A percentile compares a stretch with the other conserved stretches of the same genome.
Conservation (phyloP, 2,329 filamentous ascomycete species). For the Diaporthe aspalathi region DNA sequence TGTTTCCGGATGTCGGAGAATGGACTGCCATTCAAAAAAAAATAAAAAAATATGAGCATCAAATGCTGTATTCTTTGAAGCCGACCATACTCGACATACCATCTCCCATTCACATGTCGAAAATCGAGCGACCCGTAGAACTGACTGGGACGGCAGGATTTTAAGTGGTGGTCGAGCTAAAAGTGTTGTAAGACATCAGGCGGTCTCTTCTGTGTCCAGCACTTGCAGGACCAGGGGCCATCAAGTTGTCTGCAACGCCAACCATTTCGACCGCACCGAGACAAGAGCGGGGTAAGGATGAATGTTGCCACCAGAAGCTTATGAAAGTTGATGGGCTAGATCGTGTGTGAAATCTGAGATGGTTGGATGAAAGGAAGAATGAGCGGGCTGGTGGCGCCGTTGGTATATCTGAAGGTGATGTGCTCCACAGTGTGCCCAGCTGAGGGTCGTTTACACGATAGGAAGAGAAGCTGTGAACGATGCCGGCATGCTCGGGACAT, state of each 20-base stretch:
- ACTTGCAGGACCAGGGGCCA: neutral
- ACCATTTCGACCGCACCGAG: neutral
- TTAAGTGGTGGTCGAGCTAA: neutral
- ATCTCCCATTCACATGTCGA: neutral
- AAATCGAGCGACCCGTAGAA: neutral
- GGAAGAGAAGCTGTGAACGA: neutral
- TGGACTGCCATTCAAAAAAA: neutral
- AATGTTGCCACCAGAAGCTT: neutral
- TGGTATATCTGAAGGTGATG: neutral
- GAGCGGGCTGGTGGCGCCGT: neutral
- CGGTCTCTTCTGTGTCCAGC: neutral
- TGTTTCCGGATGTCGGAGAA: neutral
- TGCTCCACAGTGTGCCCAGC: neutral
- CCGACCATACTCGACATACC: neutral
- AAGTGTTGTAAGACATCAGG: neutral
- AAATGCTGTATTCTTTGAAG: neutral
- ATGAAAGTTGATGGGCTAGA: neutral
- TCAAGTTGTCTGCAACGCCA: neutral
- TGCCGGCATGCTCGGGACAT: conserved; percentile 11
- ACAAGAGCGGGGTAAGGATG: neutral
- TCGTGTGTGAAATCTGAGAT: neutral
- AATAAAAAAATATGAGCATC: neutral
- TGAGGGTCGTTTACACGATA: neutral
- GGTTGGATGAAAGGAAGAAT: neutral
- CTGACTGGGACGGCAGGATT: neutral